Base-by-base conservation (phyloP, 179 eudicot genomes). In the Spergularia azorica region DNA sequence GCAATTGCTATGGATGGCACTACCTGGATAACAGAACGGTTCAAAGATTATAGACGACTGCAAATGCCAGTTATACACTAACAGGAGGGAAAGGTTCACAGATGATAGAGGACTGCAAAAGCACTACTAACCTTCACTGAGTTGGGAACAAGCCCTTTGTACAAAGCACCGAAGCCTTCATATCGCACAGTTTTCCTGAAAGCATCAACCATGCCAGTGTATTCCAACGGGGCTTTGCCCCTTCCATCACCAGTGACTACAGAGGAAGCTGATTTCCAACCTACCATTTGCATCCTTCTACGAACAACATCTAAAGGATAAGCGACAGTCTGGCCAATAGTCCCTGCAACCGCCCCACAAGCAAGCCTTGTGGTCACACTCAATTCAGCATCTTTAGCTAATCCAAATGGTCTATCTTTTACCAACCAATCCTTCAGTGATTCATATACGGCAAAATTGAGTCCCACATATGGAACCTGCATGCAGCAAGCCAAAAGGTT, bases 221-320 rank as follows among this genome's bases (percentile, higher is more conserved):
- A 94, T 79, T 94, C 97, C 26, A 94, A 86, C 6, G 90, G 76
- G 18, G 88, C 88, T 77, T 85, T 86, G 32, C 32, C 32, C 79
- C 87, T 85, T 39, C 97, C 96, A 55, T 89, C 93, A 51, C 98
- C 98, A 5, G 90, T 82, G 55, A 94, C 78, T 66, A 94, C 84
- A 5, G 96, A 81, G 32, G 92, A 82, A 58, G 97, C 98, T 77
- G 84, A 84, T 79, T 80, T 90, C 97, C 98, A 94, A 48, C 98
- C 98, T 26, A 87, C 92, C 97, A 94, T 94, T 79, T 94, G 98
- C 98, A 94, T 94, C 79, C 97, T 89, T 66, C 98, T 86, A 56
- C 98, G 96, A 52, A 92, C 82, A 18, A 94, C 97, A 76, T 92
- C 97, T 67, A 94, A 86, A 54, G 98, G 98, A 81, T 94, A 92